These are phyloP conservation scores for Cytospora leucostoma DNA, from an alignment of 2,329 filamentous ascomycete species.

Conservation along the genomic window DNA sequence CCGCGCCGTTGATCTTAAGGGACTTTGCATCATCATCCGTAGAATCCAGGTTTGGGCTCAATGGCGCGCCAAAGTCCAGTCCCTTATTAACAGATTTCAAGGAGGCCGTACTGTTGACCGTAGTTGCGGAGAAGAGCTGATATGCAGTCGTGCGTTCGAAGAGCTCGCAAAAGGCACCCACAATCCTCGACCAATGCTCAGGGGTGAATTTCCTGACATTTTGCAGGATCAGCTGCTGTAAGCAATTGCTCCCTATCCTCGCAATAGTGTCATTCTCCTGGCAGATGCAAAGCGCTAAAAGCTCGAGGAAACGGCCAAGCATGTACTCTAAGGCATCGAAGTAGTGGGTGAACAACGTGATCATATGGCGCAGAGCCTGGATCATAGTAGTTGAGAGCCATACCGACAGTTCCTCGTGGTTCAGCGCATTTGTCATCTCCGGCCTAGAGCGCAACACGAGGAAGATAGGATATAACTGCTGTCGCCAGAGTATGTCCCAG, in stretches of 20 bases:
- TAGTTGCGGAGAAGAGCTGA: slow-evolving; percentile 86
- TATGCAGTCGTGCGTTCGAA: slow-evolving; percentile 94
- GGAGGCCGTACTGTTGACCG: slow-evolving; percentile 54
- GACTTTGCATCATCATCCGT: slow-evolving; percentile 54
- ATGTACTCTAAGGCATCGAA: slow-evolving; percentile 96
- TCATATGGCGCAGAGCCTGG: slow-evolving; percentile 96
- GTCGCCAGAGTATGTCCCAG: slow-evolving; percentile 97
- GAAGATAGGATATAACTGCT: slow-evolving; percentile 97
- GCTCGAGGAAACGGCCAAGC: slow-evolving; percentile 94
- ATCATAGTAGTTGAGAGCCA: slow-evolving; percentile 99
- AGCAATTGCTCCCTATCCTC: slow-evolving; percentile 94
- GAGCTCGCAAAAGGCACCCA: slow-evolving; percentile 91
- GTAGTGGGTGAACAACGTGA: slow-evolving; percentile 97
- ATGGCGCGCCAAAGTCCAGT: slow-evolving; percentile 49
- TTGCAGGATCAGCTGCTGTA: slow-evolving; percentile 94
- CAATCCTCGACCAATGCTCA: slow-evolving; percentile 91
- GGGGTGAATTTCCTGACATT: slow-evolving; percentile 90
- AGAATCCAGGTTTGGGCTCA: slow-evolving; percentile 45
- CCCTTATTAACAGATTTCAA: slow-evolving; percentile 56
- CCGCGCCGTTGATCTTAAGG: slow-evolving; percentile 60
- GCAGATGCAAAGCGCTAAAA: slow-evolving; percentile 93
- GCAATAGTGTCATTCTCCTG: slow-evolving; percentile 99
- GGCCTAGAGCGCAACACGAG: slow-evolving; percentile 95
- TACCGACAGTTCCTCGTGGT: slow-evolving; percentile 94
- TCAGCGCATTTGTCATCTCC: slow-evolving; percentile 92